These are phyloP conservation scores for Cercospora nicotianae DNA, from an alignment of 2,329 filamentous ascomycete genomes.

Conservation along the genomic window DNA sequence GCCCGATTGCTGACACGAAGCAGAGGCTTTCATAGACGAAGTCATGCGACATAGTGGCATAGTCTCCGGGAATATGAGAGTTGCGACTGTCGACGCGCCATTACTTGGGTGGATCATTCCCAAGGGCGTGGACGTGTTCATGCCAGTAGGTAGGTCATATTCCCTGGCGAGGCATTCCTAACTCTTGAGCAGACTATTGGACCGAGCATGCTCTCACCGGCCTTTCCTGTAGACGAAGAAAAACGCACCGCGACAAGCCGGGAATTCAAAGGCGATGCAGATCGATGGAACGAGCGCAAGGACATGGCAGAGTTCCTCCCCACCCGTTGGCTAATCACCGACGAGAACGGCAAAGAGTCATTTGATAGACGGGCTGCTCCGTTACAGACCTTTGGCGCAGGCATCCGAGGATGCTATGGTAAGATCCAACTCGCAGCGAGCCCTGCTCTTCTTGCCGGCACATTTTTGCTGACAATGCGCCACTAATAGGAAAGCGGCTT, in stretches of 20 bases:
- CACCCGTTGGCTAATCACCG: background rate
- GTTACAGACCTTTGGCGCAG: slow-evolving; percentile 10
- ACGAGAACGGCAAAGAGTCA: background rate
- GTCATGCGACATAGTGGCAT: background rate
- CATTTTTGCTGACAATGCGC: background rate
- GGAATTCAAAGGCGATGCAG: background rate
- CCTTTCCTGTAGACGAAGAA: background rate
- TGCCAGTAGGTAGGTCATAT: background rate
- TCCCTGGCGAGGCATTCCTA: background rate
- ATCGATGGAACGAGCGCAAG: background rate
- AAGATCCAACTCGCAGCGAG: background rate
- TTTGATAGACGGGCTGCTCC: slow-evolving; percentile 14
- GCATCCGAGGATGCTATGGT: slow-evolving; percentile 10
- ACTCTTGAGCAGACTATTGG: background rate
- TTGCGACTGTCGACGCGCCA: background rate
- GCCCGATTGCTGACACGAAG: background rate
- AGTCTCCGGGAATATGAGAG: slow-evolving; percentile 5
- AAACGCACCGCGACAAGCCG: background rate
- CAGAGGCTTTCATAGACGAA: slow-evolving; percentile 15
- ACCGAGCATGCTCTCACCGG: background rate
- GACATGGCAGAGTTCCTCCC: slow-evolving; percentile 9
- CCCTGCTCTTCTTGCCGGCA: background rate
- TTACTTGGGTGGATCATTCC: slow-evolving; percentile 10
- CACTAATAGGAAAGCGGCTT: slow-evolving; percentile 4
- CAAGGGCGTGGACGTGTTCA: slow-evolving; percentile 10